A percentile compares a stretch with the other conserved stretches of the same genome.
Evolutionary conservation across 495 filamentous ascomycete genomes (phyloP).

Genomic region (Cudoniella acicularis): DNA sequence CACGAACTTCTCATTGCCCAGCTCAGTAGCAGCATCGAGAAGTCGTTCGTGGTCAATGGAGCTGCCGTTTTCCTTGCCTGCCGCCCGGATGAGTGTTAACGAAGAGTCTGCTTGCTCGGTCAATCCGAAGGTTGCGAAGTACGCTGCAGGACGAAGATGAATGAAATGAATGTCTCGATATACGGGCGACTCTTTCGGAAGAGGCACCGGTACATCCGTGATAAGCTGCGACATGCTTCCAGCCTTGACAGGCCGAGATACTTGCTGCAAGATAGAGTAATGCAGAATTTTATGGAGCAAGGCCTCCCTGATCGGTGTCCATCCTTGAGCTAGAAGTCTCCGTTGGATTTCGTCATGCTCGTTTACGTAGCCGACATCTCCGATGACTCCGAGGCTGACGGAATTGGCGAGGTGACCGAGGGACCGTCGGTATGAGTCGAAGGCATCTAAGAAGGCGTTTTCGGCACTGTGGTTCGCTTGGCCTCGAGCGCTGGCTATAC

Average conservation of each 20-base stretch:
- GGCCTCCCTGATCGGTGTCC: too few species aligned
- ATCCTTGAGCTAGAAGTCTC: background rate
- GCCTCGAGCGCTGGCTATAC: constrained; percentile 50
- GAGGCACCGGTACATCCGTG: constrained; percentile 6
- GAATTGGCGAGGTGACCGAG: constrained; percentile 43
- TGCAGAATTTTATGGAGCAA: background rate
- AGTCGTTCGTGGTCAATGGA: constrained; percentile 6
- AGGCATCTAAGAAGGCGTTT: constrained; percentile 54
- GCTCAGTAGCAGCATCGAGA: background rate
- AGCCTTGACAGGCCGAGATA: background rate
- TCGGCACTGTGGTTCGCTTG: constrained; percentile 61
- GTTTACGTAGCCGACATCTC: constrained; percentile 25
- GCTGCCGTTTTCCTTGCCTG: too few species aligned
- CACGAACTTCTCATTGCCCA: background rate
- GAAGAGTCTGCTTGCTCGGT: too few species aligned
- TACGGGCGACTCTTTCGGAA: too few species aligned
- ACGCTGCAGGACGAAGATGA: too few species aligned
- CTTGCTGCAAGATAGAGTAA: constrained; percentile 1
- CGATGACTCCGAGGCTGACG: constrained; percentile 45
- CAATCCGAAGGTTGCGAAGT: too few species aligned
- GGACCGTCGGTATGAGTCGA: constrained; percentile 42
- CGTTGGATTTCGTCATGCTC: background rate
- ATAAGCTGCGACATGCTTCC: constrained; percentile 4
- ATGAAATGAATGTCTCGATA: too few species aligned
- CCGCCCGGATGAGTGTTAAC: too few species aligned